Evolutionary conservation across 768 basidiomycete species (phyloP).

Genomic region (Trametes punicea): DNA sequence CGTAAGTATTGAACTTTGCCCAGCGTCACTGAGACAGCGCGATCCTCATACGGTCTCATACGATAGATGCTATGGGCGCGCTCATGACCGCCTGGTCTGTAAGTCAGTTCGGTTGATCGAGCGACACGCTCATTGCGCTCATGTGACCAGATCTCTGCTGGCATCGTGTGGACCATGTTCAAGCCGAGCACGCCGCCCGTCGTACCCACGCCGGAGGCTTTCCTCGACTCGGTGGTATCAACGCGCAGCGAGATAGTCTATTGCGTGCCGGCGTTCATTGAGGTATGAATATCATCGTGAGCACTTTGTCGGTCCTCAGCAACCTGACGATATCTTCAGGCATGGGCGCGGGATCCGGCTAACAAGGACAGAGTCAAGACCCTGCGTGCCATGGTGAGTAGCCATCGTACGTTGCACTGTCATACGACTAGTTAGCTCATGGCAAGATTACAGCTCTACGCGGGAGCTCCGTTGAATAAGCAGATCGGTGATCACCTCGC

Average conservation of each 20-base stretch:
- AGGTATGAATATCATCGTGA: constrained; percentile 13
- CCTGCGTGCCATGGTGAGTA: neutral
- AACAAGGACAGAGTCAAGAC: constrained; percentile 8
- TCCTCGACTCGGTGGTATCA: constrained; percentile 8
- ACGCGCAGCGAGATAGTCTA: constrained; percentile 15
- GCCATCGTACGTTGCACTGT: neutral
- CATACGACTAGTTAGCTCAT: neutral
- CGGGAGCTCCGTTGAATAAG: constrained; percentile 17
- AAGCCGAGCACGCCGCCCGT: constrained; percentile 21
- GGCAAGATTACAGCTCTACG: neutral
- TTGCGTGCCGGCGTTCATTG: constrained; percentile 28
- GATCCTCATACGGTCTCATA: neutral
- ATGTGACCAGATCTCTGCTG: constrained; percentile 5
- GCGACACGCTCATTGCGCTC: neutral
- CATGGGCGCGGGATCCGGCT: constrained; percentile 20
- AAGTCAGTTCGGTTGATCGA: neutral
- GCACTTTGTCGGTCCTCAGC: neutral
- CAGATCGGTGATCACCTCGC: constrained; percentile 13
- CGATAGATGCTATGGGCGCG: constrained; percentile 11
- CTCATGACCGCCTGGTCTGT: constrained; percentile 10
- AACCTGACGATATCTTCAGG: neutral
- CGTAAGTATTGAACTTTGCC: constrained; percentile 19
- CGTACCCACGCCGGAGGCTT: constrained; percentile 23
- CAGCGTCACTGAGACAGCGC: neutral
- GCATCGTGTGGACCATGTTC: constrained; percentile 20